Base-by-base conservation (phyloP, 2,329 filamentous ascomycete species). In the Penicillium sp. region DNA sequence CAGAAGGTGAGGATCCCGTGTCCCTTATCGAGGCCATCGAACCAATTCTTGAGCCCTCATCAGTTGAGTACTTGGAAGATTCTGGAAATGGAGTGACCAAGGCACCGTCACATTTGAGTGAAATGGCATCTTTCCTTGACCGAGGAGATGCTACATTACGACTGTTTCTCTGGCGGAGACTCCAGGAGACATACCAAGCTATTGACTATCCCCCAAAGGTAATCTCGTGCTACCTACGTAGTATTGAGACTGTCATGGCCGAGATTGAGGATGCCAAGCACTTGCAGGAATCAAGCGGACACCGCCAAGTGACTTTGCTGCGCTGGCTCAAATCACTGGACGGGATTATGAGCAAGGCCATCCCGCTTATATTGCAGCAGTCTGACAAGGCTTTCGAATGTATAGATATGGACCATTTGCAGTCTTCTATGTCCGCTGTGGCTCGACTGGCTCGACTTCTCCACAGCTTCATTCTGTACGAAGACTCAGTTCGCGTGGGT, bases 21-120 rank as follows among this genome's bases (percentile, higher is more conserved):
- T 84, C 88, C 5, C 86, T 97, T 21, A 97, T 99, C 57, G 92
- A 97, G 68, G 95, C 88, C 27, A 79, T 99, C 35, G 95, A 99
- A 68, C 95, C 95, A 4, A 90, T 99, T 10, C 80, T 99, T 5
- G 93, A 97, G 60, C 87, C 90, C 0, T 70, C 73, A 4, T 71
- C 71, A 9, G 66, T 77, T 26, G 65, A 72, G 54, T 70, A 68
- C 35, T 29, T 55, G 16, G 65, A 68, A 35, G 53, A 48, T n/a
- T 49, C 48, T 27, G 59, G 60, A n/a, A 55, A 62, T 48, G 66
- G 69, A 19, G 47, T 59, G 24, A 81, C 82, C 47, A 79, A 77
- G 42, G 81, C 85, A 66, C 62, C 64, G 4, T 63, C 69, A 27
- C 82, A 85, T 24, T 78, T 92, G 19, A 83, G 85, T 48, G 91